Percentiles rank a stretch among this genome's conserved stretches.
Evolutionary conservation across 2,329 filamentous ascomycete species (phyloP).

Genomic region (Colletotrichum australisinense): DNA sequence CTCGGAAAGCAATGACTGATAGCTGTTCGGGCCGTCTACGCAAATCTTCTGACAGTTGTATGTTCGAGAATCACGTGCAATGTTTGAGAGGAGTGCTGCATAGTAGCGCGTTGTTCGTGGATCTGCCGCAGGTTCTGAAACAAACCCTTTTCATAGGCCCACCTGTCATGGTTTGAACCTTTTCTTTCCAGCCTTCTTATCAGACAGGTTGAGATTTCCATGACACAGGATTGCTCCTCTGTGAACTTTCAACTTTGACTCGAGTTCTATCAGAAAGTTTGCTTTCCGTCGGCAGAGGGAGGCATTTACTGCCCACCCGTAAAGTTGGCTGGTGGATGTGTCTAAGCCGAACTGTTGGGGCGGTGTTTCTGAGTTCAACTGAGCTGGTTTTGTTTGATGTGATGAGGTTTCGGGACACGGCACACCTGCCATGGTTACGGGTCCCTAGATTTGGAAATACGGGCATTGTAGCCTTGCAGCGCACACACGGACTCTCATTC

Average conservation of each 20-base stretch:
- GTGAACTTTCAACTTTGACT: conserved; percentile 11
- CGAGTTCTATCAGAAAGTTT: background rate
- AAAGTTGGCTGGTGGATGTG: background rate
- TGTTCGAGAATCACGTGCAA: background rate
- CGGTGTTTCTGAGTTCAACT: background rate
- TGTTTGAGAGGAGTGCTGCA: background rate
- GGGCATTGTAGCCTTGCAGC: background rate
- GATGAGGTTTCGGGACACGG: conserved; percentile 8
- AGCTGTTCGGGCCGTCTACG: background rate
- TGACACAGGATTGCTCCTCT: conserved; percentile 7
- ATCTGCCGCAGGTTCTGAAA: conserved; percentile 30
- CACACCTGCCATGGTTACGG: background rate
- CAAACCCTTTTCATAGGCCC: conserved; percentile 23
- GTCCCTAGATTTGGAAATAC: background rate
- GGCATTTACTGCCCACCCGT: conserved; percentile 14
- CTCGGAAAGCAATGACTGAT: background rate
- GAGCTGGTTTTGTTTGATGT: background rate
- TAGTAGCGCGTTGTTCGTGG: conserved; percentile 1
- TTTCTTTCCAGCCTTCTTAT: background rate
- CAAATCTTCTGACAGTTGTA: background rate
- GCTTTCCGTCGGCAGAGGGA: background rate
- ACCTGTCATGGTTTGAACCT: conserved; percentile 32
- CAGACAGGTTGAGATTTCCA: conserved; percentile 11
- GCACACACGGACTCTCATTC: background rate
- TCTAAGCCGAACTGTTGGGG: background rate